Conservation (phyloP, 768 basidiomycete species). For the Fomitopsis serialis region DNA sequence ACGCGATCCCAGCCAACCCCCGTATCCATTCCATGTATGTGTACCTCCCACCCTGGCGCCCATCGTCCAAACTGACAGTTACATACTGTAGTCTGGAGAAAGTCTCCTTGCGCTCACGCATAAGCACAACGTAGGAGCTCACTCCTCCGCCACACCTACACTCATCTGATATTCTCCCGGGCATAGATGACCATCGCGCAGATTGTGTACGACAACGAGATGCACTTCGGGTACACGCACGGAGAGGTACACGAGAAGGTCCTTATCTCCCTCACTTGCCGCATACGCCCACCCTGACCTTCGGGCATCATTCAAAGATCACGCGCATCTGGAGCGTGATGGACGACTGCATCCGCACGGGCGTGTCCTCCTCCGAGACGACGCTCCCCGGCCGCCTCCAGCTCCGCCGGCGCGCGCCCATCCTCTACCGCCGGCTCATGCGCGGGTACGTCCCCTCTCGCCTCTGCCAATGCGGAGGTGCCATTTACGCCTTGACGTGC, state of each 20-base stretch:
- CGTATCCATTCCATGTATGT: constrained; percentile 60
- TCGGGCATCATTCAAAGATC: constrained; percentile 29
- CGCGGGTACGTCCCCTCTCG: constrained; percentile 50
- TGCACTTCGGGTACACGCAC: constrained; percentile 70
- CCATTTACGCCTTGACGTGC: neutral
- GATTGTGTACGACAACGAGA: constrained; percentile 90
- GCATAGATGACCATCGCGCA: constrained; percentile 87
- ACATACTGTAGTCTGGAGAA: constrained; percentile 48
- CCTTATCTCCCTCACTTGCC: constrained; percentile 2
- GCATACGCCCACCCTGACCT: neutral
- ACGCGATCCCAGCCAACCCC: constrained; percentile 53
- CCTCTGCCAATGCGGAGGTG: neutral
- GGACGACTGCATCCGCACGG: constrained; percentile 85
- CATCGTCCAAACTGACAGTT: neutral
- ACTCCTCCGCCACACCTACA: neutral
- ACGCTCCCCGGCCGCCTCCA: constrained; percentile 84
- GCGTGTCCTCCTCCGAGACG: constrained; percentile 74
- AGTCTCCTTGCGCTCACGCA: constrained; percentile 69
- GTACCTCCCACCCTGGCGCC: neutral
- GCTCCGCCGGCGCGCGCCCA: constrained; percentile 79
- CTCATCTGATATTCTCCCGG: neutral
- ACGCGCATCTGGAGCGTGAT: constrained; percentile 87
- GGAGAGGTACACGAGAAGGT: constrained; percentile 74
- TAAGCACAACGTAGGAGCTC: constrained; percentile 72
- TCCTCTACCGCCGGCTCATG: constrained; percentile 87